Evolutionary conservation across 495 filamentous ascomycete genomes (phyloP).

Genomic region (Cenococcum geophilum): DNA sequence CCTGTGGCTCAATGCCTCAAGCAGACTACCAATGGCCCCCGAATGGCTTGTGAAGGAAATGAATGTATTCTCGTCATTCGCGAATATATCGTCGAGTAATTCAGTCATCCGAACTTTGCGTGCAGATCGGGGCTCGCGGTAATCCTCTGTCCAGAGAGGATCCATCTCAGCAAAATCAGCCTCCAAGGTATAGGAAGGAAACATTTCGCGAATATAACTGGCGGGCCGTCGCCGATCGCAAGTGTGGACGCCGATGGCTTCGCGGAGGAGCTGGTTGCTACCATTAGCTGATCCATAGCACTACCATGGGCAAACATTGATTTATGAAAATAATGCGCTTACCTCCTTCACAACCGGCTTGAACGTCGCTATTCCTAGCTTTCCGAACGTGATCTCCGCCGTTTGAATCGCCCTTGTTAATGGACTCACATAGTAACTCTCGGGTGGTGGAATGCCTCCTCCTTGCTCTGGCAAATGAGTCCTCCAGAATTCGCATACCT

Average conservation of each 20-base stretch:
- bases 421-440: slow-evolving; percentile 34
- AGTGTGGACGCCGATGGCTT: slow-evolving; percentile 69
- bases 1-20: slow-evolving; percentile 35
- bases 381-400: slow-evolving; percentile 29
- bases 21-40: slow-evolving; percentile 32
- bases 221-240: slow-evolving; percentile 64
- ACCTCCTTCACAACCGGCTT: slow-evolving; percentile 34
- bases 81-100: slow-evolving; percentile 61
- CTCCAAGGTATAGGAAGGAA: slow-evolving; percentile 56
- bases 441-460: slow-evolving; percentile 31
- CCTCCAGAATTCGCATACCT: slow-evolving; percentile 27
- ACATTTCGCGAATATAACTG: slow-evolving; percentile 48
- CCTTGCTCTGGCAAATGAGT: slow-evolving; percentile 16
- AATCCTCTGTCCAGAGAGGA: slow-evolving; percentile 34
- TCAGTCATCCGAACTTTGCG: slow-evolving; percentile 50
- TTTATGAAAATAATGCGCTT: background rate
- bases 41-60: slow-evolving; percentile 38
- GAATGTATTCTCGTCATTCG: slow-evolving; percentile 42
- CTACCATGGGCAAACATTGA: background rate
- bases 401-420: slow-evolving; percentile 35
- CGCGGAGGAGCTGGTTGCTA: slow-evolving; percentile 47
- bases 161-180: slow-evolving; percentile 47
- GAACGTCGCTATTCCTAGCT: slow-evolving; percentile 20
- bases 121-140: slow-evolving; percentile 39
- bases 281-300: background rate